Base-by-base conservation (phyloP, 768 basidiomycete species). In the Auriculariales sp. region DNA sequence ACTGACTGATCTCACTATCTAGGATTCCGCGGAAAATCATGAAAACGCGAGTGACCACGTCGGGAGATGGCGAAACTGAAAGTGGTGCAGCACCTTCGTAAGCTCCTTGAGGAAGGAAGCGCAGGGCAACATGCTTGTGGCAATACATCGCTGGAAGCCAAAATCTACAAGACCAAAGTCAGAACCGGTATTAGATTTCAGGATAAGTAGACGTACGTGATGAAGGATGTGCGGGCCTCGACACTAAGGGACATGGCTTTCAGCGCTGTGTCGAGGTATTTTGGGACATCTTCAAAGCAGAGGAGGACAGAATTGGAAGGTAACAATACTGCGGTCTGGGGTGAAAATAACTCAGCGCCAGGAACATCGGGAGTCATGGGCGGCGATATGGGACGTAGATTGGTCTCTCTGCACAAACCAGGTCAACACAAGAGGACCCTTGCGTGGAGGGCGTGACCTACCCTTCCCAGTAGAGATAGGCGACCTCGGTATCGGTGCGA, bases 61-160 rank as follows among this genome's bases (percentile, higher is more conserved):
- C 71, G 12, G 74, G 72, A 29, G 50, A 30, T 1, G 74, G 74
- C 2, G 49, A 52, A 44, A 75, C 52, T 2, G 55, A 53, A 12
- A 75, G 60, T 0, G 57, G 64, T 1, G 69, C n/a, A n/a, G n/a
- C n/a, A n/a, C n/a, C n/a, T n/a, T n/a, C n/a, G n/a, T n/a, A n/a
- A n/a, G n/a, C n/a, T n/a, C n/a, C 72, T 0, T 74, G 73, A 2
- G 70, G 62, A 4, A 74, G 31, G 58, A 75, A 74, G 3, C 71
- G 67, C 28, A 76, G 59, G 2, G 68, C 70, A 45, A 74, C 54
- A 48, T 67, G 54, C 19, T 61, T 57, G 56, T 72, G 64, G 48
- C 64, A 68, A 30, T 64, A 54, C 32, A 75, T 54, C 10, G 61
- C 57, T 0, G 71, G 71, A 15, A 72, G 65, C 73, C 72, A 74